A percentile compares a stretch with the other conserved stretches of the same genome.
Conservation (phyloP, 176 grass and related monocot species). For the Musa beccarii region DNA sequence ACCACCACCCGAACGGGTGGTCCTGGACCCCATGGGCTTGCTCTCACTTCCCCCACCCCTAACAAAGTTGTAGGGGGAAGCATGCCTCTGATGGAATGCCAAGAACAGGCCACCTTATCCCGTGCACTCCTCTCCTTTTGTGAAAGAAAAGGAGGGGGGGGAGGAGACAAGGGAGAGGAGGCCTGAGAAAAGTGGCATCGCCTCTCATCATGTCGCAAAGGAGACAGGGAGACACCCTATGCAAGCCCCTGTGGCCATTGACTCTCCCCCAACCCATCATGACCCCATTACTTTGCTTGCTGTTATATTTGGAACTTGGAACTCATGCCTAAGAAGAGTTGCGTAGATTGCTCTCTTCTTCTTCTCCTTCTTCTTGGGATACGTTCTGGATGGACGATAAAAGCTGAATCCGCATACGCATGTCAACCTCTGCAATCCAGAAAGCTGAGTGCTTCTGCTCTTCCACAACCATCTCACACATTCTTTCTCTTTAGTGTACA, state of each 20-base stretch:
- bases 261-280: conserved; percentile 15
- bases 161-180: background rate
- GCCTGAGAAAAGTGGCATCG: conserved; percentile 6
- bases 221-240: conserved; percentile 18
- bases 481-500: conserved; percentile 24
- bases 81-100: background rate
- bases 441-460: no score
- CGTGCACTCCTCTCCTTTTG: background rate
- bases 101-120: background rate
- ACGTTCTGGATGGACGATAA: conserved; percentile 10
- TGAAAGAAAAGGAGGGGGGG: background rate
- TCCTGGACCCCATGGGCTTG: no score
- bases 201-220: conserved; percentile 11
- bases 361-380: no score
- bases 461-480: background rate
- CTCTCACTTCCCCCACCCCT: no score
- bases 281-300: conserved; percentile 6
- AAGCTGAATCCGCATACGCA: conserved; percentile 24
- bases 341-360: no score
- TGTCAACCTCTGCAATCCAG: conserved; percentile 30
- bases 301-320: background rate
- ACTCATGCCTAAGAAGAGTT: no score
- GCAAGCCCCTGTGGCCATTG: conserved; percentile 6
- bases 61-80: no score
- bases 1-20: no score